Evolutionary conservation across 768 basidiomycete species (phyloP).

Genomic region (Termitomyces sp.): DNA sequence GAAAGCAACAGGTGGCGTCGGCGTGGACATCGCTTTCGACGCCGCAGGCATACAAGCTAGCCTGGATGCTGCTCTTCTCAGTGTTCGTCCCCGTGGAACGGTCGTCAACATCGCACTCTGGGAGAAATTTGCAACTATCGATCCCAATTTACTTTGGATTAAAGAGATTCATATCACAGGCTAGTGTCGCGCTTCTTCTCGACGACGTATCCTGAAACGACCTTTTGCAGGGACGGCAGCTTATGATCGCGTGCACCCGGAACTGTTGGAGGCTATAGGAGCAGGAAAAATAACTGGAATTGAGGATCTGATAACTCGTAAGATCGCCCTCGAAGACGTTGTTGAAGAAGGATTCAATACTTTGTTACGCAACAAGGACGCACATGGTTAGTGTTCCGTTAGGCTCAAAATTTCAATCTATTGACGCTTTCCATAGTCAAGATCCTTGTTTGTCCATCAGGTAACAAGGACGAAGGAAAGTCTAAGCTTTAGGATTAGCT

Average conservation of each 20-base stretch:
- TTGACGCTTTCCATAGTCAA: conserved; percentile 24
- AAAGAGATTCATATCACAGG: conserved; percentile 38
- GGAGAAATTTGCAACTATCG: conserved; percentile 30
- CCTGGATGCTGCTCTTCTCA: conserved; percentile 30
- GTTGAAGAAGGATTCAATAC: conserved; percentile 39
- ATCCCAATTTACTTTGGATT: conserved; percentile 31
- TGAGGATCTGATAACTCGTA: conserved; percentile 39
- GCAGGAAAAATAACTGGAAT: conserved; percentile 34
- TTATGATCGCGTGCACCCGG: conserved; percentile 34
- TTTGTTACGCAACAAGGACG: conserved; percentile 36
- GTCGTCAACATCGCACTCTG: conserved; percentile 41
- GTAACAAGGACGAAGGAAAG: background rate
- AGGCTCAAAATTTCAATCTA: background rate
- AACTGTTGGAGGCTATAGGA: conserved; percentile 35
- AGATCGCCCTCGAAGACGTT: conserved; percentile 37
- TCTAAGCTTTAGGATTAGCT: background rate
- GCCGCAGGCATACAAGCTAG: conserved; percentile 40
- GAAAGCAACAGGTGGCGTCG: conserved; percentile 25
- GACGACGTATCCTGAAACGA: background rate
- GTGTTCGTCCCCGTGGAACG: conserved; percentile 34
- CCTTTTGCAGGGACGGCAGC: conserved; percentile 26
- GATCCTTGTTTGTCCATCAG: conserved; percentile 31
- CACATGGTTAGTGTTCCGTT: conserved; percentile 30
- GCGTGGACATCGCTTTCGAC: conserved; percentile 45
- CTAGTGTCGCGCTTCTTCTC: conserved; percentile 5